Evolutionary conservation across 306 rosid genomes (phyloP).

Genomic region (Abrus pulchellus): DNA sequence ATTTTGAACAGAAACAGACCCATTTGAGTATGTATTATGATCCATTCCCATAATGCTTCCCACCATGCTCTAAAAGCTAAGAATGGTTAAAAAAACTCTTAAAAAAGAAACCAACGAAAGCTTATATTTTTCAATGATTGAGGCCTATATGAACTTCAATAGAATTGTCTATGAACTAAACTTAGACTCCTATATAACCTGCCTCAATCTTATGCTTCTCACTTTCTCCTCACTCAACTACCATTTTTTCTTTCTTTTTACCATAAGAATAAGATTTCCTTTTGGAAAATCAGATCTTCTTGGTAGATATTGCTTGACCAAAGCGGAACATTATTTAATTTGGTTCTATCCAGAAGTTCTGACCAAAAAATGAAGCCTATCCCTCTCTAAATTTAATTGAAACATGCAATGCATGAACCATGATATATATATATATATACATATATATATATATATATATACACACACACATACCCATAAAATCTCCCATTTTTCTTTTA

Average conservation of each 20-base stretch:
- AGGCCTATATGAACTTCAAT: conserved; percentile 27
- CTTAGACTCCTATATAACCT: conserved; percentile 41
- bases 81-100: not conserved
- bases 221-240: conserved; percentile 34
- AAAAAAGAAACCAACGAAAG: conserved; percentile 4
- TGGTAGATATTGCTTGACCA: conserved; percentile 58
- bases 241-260: conserved; percentile 32
- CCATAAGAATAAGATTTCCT: conserved; percentile 43
- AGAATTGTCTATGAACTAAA: not conserved
- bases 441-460: not conserved
- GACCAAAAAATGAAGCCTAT: conserved; percentile 46
- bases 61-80: conserved; percentile 53
- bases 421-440: not conserved
- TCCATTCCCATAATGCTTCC: conserved; percentile 63
- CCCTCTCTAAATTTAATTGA: conserved; percentile 39
- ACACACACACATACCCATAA: no score
- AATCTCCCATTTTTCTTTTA: not conserved
- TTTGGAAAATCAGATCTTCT: conserved; percentile 52
- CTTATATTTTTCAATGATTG: not conserved
- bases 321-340: conserved; percentile 41
- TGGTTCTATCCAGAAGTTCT: conserved; percentile 41
- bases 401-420: conserved; percentile 42
- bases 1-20: conserved; percentile 65
- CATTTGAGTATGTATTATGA: conserved; percentile 60
- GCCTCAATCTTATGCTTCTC: conserved; percentile 40